Conservation (phyloP, 2,329 filamentous ascomycete genomes). For the Fusarium staphyleae region DNA sequence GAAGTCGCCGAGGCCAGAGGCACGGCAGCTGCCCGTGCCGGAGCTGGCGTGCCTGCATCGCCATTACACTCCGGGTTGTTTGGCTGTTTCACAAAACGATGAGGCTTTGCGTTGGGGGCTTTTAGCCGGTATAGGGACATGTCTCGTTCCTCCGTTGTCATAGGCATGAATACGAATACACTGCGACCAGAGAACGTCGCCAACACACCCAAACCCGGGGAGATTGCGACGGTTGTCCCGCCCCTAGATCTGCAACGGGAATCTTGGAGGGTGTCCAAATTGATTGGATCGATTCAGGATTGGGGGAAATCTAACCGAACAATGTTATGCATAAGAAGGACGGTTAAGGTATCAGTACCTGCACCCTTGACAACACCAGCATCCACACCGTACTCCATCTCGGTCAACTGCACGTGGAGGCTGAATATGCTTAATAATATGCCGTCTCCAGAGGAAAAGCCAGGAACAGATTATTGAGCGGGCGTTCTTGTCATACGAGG, state of each 20-base stretch:
- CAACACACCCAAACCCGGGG: too few relatives aligned
- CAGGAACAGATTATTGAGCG: constrained; percentile 11
- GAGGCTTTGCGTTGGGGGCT: constrained; percentile 12
- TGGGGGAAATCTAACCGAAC: neutral
- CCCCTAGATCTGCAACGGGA: constrained; percentile 11
- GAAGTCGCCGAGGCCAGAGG: constrained; percentile 26
- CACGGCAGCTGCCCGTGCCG: constrained; percentile 26
- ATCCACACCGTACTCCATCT: neutral
- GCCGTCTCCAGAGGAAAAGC: constrained; percentile 3
- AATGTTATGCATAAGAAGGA: neutral
- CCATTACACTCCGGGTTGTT: constrained; percentile 11
- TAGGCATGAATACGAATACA: neutral
- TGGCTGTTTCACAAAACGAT: constrained; percentile 31
- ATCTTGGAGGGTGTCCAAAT: neutral
- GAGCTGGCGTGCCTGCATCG: constrained; percentile 29
- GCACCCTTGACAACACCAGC: constrained; percentile 1
- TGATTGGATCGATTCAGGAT: too few relatives aligned
- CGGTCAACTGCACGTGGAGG: constrained; percentile 14
- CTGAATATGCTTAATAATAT: constrained; percentile 4
- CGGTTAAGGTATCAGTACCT: constrained; percentile 23
- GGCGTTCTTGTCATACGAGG: constrained; percentile 9
- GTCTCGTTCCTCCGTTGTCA: neutral
- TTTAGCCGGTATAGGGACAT: constrained; percentile 2
- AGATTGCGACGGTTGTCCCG: neutral
- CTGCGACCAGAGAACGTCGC: neutral